A percentile compares a stretch with the other conserved stretches of the same genome.
These are phyloP conservation scores for Pholiota molesta DNA, from an alignment of 768 basidiomycete genomes.

Conservation along the genomic window DNA sequence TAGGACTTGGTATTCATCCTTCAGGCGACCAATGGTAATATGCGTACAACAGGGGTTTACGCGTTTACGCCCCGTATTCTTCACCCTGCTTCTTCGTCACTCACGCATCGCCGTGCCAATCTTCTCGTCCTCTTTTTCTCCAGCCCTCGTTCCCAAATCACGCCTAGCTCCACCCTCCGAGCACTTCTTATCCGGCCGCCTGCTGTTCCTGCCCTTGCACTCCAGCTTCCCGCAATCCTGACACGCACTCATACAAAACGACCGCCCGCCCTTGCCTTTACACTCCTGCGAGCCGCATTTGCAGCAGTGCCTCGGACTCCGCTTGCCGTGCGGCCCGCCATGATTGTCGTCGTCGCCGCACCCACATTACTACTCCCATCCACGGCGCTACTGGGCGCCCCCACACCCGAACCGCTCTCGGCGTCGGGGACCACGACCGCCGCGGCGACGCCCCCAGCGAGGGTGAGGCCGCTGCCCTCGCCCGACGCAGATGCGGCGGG, in stretches of 20 bases:
- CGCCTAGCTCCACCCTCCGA: conserved; percentile 49
- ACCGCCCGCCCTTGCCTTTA: conserved; percentile 80
- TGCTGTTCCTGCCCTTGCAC: conserved; percentile 77
- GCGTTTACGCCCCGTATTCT: too few species aligned
- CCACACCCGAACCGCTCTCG: neutral
- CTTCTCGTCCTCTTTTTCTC: too few species aligned
- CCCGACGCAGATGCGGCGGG: conserved; percentile 4
- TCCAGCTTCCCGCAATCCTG: conserved; percentile 85
- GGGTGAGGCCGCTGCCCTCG: neutral
- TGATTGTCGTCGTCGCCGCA: conserved; percentile 3
- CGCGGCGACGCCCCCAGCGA: neutral
- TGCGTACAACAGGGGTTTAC: too few species aligned
- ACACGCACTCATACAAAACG: conserved; percentile 73
- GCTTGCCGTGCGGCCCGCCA: conserved; percentile 44
- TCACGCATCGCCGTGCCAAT: too few species aligned
- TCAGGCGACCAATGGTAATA: too few species aligned
- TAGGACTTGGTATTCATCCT: too few species aligned
- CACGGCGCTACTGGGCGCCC: neutral
- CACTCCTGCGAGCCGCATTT: conserved; percentile 84
- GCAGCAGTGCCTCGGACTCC: conserved; percentile 74
- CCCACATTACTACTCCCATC: neutral
- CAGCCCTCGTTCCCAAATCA: neutral
- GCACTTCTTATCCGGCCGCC: conserved; percentile 77
- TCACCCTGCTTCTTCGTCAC: too few species aligned
- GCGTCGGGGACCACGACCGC: neutral